Base-by-base conservation (phyloP, 2,329 filamentous ascomycete genomes). In the Myriangium duriaei region DNA sequence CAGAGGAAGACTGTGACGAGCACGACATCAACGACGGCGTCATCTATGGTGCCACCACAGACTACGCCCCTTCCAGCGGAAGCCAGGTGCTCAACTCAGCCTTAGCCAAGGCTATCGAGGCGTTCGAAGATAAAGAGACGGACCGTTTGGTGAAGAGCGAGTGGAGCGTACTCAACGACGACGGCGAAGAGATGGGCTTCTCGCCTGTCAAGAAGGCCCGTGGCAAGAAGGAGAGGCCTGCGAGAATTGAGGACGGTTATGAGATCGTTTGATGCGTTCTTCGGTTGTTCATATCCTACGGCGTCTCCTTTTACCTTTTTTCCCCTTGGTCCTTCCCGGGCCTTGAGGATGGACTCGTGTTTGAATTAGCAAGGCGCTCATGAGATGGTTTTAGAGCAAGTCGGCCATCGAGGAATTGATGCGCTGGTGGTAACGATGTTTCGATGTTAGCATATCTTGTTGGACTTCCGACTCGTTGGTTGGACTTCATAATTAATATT, bases 121-220 rank as follows among this genome's bases (percentile, higher is more conserved):
- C 64, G 45, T 77, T 67, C 50, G 72, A 77, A 57, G 69, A 66
- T 44, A 67, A 67, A 48, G 68, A 73, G 57, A 76, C 71, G 2
- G 69, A 74, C 56, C 72, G 73, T 57, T 54, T 77, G 33, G 67
- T 74, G 53, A 70, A 68, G 58, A 63, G 65, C 40, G 72, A 76
- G 57, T 77, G 76, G 48, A 72, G 76, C 50, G 64, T 62, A 48
- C 67, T 61, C 47, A 58, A 60, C 42, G 61, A 61, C 47, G 51
- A 56, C 11, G 57, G 56, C 12, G 51, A 58, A 43, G 46, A 45
- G 21, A 46, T 56, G 11, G 47, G 44, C 6, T 41, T 49, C 16
- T 40, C 48, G 7, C 49, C 52, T 13, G 51, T 52, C 13, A 60
- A 57, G 46, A 53, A 49, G 45, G 47, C 46, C 39, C 57, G 54